These are phyloP conservation scores for Citrus cavaleriei DNA, from an alignment of 345 rosid species.

Conservation along the genomic window DNA sequence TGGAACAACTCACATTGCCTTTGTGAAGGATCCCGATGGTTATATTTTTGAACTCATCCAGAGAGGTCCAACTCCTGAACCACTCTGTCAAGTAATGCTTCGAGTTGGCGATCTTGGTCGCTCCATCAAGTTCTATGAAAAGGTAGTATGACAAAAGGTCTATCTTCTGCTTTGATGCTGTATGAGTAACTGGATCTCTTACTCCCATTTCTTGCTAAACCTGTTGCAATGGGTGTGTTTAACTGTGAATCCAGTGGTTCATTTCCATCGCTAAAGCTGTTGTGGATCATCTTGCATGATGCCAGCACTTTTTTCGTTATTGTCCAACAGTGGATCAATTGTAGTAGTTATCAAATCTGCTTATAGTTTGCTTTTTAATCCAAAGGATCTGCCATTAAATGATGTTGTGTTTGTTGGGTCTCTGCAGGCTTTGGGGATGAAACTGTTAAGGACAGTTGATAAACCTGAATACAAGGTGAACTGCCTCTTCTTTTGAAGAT, in stretches of 20 bases:
- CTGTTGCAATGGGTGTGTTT: background rate
- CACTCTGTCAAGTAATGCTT: slow-evolving; percentile 95
- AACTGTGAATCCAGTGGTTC: background rate
- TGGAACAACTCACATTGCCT: slow-evolving; percentile 64
- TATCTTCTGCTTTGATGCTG: background rate
- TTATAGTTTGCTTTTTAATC: background rate
- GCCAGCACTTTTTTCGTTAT: background rate
- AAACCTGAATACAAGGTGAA: slow-evolving; percentile 79
- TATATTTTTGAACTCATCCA: slow-evolving; percentile 82
- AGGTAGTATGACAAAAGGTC: slow-evolving; percentile 35
- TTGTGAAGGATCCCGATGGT: slow-evolving; percentile 99
- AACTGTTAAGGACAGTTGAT: slow-evolving; percentile 59
- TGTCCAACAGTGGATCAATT: background rate
- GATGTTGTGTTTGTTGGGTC: background rate
- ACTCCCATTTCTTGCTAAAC: background rate
- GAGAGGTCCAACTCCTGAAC: slow-evolving; percentile 85
- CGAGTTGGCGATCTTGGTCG: slow-evolving; percentile 88
- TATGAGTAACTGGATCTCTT: background rate
- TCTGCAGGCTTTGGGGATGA: slow-evolving; percentile 87
- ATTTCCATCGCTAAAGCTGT: background rate
- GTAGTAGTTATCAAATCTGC: background rate
- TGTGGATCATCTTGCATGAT: background rate
- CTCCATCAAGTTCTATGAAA: slow-evolving; percentile 84
- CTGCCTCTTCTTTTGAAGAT: background rate
- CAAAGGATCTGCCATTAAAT: background rate